phyloP scores from a whole-genome alignment of 176 grass and related monocot genomes.

The Triticum timopheevii region DNA sequence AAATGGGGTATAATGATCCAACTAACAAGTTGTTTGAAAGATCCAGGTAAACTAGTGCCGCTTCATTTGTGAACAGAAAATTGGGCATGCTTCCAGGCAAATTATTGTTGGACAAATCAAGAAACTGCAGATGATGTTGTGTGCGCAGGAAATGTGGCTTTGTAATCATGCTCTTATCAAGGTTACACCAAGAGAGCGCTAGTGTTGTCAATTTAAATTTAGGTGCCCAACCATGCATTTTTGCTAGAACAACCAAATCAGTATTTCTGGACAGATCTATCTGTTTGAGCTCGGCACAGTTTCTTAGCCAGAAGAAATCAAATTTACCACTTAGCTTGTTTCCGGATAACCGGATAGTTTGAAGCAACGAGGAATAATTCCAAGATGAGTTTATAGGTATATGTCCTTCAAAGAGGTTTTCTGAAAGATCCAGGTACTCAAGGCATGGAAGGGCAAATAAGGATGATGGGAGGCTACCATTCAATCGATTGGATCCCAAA shows the following conservation, averaged over 20 bases:
- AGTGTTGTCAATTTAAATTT: slow-evolving; percentile 11
- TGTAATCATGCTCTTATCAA: slow-evolving; percentile 5
- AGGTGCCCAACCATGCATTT: slow-evolving; percentile 1
- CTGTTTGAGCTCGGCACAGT: neutral
- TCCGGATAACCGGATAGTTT: neutral
- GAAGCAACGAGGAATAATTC: neutral
- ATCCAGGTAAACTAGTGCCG: neutral
- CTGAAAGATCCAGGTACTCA: slow-evolving; percentile 12
- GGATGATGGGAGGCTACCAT: neutral
- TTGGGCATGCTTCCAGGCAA: slow-evolving; percentile 23
- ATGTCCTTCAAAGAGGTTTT: slow-evolving; percentile 25
- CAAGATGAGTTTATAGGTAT: slow-evolving; percentile 13
- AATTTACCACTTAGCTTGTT: slow-evolving; percentile 13
- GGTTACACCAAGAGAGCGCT: slow-evolving; percentile 18
- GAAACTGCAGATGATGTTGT: neutral
- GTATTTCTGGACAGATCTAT: slow-evolving; percentile 20
- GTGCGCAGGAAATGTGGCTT: slow-evolving; percentile 33
- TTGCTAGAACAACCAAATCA: neutral
- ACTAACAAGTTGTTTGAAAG: slow-evolving; percentile 27
- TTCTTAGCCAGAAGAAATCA: neutral
- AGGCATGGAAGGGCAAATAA: slow-evolving; percentile 3
- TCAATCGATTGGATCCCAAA: neutral
- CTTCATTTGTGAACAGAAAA: slow-evolving; percentile 41
- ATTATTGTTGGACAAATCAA: slow-evolving; percentile 44
- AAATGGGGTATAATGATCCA: neutral